A percentile compares a stretch with the other conserved stretches of the same genome.
Evolutionary conservation across 345 rosid species (phyloP).

Genomic region (Garcia nutans): DNA sequence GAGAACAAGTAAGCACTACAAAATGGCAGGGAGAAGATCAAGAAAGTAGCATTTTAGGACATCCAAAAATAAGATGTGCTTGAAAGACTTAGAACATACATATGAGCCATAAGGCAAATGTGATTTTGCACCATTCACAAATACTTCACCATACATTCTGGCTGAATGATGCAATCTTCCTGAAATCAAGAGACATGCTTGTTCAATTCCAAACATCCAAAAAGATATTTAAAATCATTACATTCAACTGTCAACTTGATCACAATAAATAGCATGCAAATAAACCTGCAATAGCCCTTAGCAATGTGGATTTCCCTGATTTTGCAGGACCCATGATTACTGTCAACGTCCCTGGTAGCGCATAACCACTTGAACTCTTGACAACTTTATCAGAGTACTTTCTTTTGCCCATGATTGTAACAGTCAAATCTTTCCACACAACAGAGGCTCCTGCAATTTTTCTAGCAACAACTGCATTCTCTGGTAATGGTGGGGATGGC

Average conservation of each 20-base stretch:
- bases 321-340: constrained; percentile 99
- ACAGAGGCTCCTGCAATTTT: constrained; percentile 85
- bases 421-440: constrained; percentile 96
- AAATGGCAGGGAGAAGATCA: not conserved
- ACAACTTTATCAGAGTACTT: constrained; percentile 87
- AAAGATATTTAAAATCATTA: not conserved
- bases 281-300: constrained; percentile 92
- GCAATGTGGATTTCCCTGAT: constrained; percentile 89
- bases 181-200: constrained; percentile 32
- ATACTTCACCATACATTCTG: constrained; percentile 82
- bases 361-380: constrained; percentile 93
- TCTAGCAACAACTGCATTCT: constrained; percentile 53
- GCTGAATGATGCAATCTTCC: constrained; percentile 83
- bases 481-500: constrained; percentile 75
- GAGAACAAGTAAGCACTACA: not conserved
- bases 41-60: not conserved
- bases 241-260: not conserved
- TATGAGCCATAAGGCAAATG: constrained; percentile 83
- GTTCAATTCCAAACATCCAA: constrained; percentile 14
- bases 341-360: constrained; percentile 94
- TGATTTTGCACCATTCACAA: constrained; percentile 71
- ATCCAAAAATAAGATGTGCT: not conserved
- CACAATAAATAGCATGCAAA: constrained; percentile 8
- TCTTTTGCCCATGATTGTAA: constrained; percentile 82
- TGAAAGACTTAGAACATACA: constrained; percentile 51